Conservation (phyloP, 2,329 filamentous ascomycete species). For the Penicillium vulpinum region DNA sequence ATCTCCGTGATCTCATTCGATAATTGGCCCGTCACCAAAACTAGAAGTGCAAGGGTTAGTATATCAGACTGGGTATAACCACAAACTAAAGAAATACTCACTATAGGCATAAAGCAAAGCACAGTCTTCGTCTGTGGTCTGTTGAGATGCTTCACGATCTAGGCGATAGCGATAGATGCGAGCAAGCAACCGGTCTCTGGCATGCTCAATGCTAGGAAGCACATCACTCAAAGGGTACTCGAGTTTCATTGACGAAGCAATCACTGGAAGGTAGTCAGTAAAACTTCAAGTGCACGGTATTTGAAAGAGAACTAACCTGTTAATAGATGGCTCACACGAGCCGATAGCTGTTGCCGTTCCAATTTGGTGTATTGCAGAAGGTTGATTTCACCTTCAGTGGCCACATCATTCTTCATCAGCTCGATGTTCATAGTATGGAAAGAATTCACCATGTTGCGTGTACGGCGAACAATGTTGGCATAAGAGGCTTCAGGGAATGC, state of each 20-base stretch:
- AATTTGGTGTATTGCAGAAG: constrained; percentile 75
- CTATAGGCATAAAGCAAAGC: constrained; percentile 90
- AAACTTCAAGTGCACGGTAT: not conserved
- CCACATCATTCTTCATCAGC: constrained; percentile 73
- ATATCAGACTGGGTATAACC: not conserved
- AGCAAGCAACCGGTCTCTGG: constrained; percentile 77
- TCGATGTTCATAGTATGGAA: constrained; percentile 97
- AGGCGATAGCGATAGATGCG: constrained; percentile 86
- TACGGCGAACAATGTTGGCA: constrained; percentile 73
- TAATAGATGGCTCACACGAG: constrained; percentile 85
- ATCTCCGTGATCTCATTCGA: constrained; percentile 57
- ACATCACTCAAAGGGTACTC: constrained; percentile 91
- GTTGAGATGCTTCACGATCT: constrained; percentile 55
- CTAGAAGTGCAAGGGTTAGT: constrained; percentile 35
- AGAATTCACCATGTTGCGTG: constrained; percentile 81
- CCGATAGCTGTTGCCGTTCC: constrained; percentile 78
- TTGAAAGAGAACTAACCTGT: constrained; percentile 47
- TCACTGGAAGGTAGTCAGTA: constrained; percentile 60
- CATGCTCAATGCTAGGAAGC: constrained; percentile 76
- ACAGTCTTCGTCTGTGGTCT: constrained; percentile 66
- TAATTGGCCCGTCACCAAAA: constrained; percentile 62
- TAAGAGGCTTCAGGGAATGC: constrained; percentile 78
- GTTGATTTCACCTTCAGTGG: constrained; percentile 77
- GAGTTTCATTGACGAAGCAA: constrained; percentile 90
- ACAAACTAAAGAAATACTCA: constrained; percentile 37